phyloP scores from a whole-genome alignment of 257 asterid genomes.

The Verbascum thapsus region DNA sequence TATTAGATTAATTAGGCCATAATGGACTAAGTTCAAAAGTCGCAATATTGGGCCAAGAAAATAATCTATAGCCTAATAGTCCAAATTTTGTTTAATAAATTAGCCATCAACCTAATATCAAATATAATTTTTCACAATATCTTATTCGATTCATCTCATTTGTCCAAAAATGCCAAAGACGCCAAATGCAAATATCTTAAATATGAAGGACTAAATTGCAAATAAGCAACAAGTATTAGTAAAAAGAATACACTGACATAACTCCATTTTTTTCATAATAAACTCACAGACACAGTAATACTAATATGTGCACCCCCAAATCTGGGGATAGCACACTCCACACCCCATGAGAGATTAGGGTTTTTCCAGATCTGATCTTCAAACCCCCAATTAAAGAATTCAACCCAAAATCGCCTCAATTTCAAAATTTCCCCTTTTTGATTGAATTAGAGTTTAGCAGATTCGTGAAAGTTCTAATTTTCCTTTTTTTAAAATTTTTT shows the following conservation, averaged over 20 bases:
- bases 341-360: conserved; percentile 33
- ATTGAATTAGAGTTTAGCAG: conserved; percentile 29
- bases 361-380: conserved; percentile 47
- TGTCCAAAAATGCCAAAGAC: too few species aligned
- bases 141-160: too few species aligned
- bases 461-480: conserved; percentile 17
- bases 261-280: neutral
- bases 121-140: too few species aligned
- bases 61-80: too few species aligned
- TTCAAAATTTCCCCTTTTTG: conserved; percentile 17
- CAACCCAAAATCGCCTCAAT: conserved; percentile 25
- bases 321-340: conserved; percentile 50
- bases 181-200: conserved; percentile 19
- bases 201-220: neutral
- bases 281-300: neutral
- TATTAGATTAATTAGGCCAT: too few species aligned
- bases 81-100: too few species aligned
- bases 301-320: conserved; percentile 29
- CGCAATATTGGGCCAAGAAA: too few species aligned
- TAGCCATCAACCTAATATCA: too few species aligned
- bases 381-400: conserved; percentile 23
- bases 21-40: too few species aligned
- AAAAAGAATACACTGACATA: conserved; percentile 5
- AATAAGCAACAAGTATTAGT: neutral
- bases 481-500: neutral